Base-by-base conservation (phyloP, 176 grass and related monocot genomes). In the Carex parvula region DNA sequence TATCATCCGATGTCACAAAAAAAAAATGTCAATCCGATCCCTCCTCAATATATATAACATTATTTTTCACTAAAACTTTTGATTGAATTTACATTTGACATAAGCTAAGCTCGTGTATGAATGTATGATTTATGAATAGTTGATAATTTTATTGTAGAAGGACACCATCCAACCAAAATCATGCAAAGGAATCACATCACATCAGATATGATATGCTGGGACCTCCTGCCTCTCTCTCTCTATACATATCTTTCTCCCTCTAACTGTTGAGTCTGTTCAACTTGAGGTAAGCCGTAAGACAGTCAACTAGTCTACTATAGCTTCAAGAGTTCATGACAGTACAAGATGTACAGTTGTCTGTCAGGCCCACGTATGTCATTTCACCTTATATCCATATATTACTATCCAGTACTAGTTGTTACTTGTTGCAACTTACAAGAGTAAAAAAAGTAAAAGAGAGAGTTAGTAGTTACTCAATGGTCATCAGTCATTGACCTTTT, bases 251-350 rank as follows among this genome's bases (percentile, higher is more conserved):
- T 61, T 61, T 62, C 60, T 62, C 60, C 3, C 30, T 32, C 21
- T 55, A 6, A 17, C 48, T 76, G 72, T 70, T 37, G 3, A 41
- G 66, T 70, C 35, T 70, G 35, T 54, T 76, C 46, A 76, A 55
- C 11, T 54, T 55, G 72, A 76, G 21, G 70, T 26, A 74, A 30
- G 50, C 56, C 42, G 70, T 26, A 74, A 30, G 50, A 77, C 42
- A 83, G 80, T 83, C 80, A 83, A 68, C 80, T 29, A 83, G 80
- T 83, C 12, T 24, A 83, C 80, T 68, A 35, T 83, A 83, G 35
- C 59, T 26, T 64, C 13, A 16, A 60, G 59, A 41, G 39, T 76
- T 52, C 29, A 80, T 55, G 33, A 46, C 80, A 65, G 41, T 53
- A n/a, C 42, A 32, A 42, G 20, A 30, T 65, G 24, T 21, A 68